A percentile compares a stretch with the other conserved stretches of the same genome.
Conservation (phyloP, 148 eudicot genomes). For the Vaccinium myrtillus region DNA sequence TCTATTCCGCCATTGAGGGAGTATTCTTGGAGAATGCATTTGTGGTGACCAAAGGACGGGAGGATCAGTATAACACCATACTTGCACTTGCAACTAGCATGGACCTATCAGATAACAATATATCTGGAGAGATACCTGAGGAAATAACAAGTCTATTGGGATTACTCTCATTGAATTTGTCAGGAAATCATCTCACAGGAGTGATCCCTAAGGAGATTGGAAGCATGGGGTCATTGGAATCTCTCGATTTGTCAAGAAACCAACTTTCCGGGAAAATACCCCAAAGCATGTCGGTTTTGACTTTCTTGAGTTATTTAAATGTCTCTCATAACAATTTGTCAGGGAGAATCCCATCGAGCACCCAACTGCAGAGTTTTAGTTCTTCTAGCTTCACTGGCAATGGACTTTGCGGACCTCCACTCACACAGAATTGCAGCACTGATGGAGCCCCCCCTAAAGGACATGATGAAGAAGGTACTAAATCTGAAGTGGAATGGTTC, state of each 20-base stretch:
- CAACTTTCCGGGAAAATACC: neutral
- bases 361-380: neutral
- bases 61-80: constrained; percentile 12
- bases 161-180: neutral
- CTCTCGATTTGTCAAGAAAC: neutral
- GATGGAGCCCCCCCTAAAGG: neutral
- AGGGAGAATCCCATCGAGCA: neutral
- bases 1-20: neutral
- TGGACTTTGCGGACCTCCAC: neutral
- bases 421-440: neutral
- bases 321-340: neutral
- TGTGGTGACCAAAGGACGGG: constrained; percentile 13
- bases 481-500: neutral
- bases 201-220: neutral
- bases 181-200: neutral
- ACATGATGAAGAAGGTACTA: neutral
- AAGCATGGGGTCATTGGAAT: neutral
- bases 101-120: constrained; percentile 24
- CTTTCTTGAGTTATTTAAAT: neutral
- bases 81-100: constrained; percentile 8
- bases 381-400: constrained; percentile 1
- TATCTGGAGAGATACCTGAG: constrained; percentile 4
- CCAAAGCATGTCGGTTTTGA: constrained; percentile 8
- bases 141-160: neutral
- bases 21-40: neutral